A percentile compares a stretch with the other conserved stretches of the same genome.
These are phyloP conservation scores for Hevea brasiliensis DNA, from an alignment of 345 rosid species.

Conservation along the genomic window DNA sequence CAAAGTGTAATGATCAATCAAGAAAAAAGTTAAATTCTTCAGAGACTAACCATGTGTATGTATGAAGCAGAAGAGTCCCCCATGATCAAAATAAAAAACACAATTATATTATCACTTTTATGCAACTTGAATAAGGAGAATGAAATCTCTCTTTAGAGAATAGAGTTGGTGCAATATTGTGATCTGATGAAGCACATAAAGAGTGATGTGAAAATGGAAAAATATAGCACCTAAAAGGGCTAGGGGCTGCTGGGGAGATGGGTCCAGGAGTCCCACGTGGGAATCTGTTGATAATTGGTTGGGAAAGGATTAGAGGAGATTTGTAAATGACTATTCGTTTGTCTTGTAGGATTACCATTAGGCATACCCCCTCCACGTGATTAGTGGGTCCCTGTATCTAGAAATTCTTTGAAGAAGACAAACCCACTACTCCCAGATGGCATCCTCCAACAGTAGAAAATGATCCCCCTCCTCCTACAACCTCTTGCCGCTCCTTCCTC, in stretches of 20 bases:
- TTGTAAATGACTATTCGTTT: constrained; percentile 53
- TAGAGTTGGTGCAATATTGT: constrained; percentile 17
- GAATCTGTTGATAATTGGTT: constrained; percentile 75
- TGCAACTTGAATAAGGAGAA: constrained; percentile 1
- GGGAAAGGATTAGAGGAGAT: constrained; percentile 85
- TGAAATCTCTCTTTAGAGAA: no score
- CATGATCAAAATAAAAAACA: constrained; percentile 28
- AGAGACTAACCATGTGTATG: constrained; percentile 66
- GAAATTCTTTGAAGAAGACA: constrained; percentile 25
- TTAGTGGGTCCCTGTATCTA: constrained; percentile 45
- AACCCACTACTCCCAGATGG: constrained; percentile 15
- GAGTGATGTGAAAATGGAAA: neutral
- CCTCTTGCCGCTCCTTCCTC: neutral
- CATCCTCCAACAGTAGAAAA: constrained; percentile 11
- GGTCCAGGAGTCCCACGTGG: constrained; percentile 81
- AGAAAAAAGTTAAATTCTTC: neutral
- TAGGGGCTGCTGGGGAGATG: constrained; percentile 12
- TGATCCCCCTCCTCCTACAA: neutral
- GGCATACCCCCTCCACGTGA: constrained; percentile 55
- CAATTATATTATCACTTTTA: neutral
- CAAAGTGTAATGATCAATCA: neutral
- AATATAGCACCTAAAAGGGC: neutral
- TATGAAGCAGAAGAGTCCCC: constrained; percentile 81
- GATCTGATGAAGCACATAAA: neutral
- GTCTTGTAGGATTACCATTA: constrained; percentile 40